These are phyloP conservation scores for Lizanozyma gosingica DNA, from an alignment of 1,139 yeast genomes.

Conservation along the genomic window DNA sequence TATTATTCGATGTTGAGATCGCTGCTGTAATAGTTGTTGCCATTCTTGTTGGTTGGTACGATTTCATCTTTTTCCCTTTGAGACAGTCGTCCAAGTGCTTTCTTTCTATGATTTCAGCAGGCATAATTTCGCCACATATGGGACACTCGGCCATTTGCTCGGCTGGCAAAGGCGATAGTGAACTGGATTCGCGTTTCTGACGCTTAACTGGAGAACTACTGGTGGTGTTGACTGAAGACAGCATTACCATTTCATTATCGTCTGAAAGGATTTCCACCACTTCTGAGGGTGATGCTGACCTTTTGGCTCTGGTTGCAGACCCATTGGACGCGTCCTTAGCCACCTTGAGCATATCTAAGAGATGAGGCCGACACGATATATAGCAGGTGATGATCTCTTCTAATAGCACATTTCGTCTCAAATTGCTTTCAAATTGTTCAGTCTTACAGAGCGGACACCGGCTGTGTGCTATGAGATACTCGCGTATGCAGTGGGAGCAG, in stretches of 20 bases:
- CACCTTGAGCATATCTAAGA: constrained; percentile 17
- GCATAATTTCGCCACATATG: constrained; percentile 50
- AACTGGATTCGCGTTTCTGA: constrained; percentile 1
- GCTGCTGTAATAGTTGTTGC: too few species aligned
- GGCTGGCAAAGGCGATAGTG: background rate
- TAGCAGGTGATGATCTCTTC: constrained; percentile 66
- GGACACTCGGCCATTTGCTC: constrained; percentile 53
- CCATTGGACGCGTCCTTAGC: background rate
- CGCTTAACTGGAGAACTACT: background rate
- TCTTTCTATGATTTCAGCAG: constrained; percentile 49
- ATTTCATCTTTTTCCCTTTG: constrained; percentile 16
- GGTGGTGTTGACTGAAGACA: background rate
- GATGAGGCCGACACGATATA: constrained; percentile 30
- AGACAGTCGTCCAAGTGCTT: constrained; percentile 69
- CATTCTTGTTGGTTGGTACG: constrained; percentile 2
- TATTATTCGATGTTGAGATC: constrained; percentile 3
- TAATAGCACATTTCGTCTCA: constrained; percentile 59
- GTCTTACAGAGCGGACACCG: constrained; percentile 76
- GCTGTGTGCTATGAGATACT: constrained; percentile 48
- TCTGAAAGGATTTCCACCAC: constrained; percentile 1
- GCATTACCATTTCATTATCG: background rate
- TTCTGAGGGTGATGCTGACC: background rate
- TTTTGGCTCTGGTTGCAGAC: background rate
- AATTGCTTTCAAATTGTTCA: constrained; percentile 61
- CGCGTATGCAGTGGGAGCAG: constrained; percentile 83